Evolutionary conservation across 2,329 filamentous ascomycete species (phyloP).

Genomic region (Sporothrix pseudoabietina): DNA sequence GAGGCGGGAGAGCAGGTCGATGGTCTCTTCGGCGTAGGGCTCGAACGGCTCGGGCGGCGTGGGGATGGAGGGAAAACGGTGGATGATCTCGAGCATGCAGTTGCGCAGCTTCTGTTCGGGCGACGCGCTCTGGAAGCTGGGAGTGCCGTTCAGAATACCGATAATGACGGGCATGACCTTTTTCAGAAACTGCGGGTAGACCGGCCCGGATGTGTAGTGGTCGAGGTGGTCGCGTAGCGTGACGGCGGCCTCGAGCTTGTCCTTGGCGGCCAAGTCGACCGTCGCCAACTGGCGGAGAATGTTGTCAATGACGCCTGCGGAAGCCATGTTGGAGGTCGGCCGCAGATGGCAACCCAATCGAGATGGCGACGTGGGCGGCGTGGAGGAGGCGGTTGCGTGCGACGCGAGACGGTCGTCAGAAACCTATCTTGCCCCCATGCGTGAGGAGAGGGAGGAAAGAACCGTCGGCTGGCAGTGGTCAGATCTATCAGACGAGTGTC

Average conservation of each 20-base stretch:
- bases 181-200: slow-evolving; percentile 77
- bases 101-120: slow-evolving; percentile 93
- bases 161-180: slow-evolving; percentile 90
- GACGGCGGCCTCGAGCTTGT: slow-evolving; percentile 78
- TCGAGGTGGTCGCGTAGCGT: slow-evolving; percentile 91
- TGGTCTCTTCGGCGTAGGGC: slow-evolving; percentile 82
- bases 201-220: slow-evolving; percentile 74
- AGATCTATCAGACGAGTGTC: background rate
- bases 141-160: slow-evolving; percentile 78
- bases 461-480: background rate
- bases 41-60: slow-evolving; percentile 79
- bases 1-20: slow-evolving; percentile 85
- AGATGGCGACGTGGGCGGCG: background rate
- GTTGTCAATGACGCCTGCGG: slow-evolving; percentile 63
- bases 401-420: slow-evolving; percentile 1
- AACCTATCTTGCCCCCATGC: slow-evolving; percentile 20
- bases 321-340: slow-evolving; percentile 56
- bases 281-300: slow-evolving; percentile 59
- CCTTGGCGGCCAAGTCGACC: slow-evolving; percentile 65
- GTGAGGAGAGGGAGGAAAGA: background rate
- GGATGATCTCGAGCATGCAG: slow-evolving; percentile 90
- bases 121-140: slow-evolving; percentile 88
- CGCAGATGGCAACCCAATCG: background rate
- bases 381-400: background rate
- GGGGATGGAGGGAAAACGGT: slow-evolving; percentile 74